Conservation (phyloP, 2,329 filamentous ascomycete species). For the Lecanicillium sp. region DNA sequence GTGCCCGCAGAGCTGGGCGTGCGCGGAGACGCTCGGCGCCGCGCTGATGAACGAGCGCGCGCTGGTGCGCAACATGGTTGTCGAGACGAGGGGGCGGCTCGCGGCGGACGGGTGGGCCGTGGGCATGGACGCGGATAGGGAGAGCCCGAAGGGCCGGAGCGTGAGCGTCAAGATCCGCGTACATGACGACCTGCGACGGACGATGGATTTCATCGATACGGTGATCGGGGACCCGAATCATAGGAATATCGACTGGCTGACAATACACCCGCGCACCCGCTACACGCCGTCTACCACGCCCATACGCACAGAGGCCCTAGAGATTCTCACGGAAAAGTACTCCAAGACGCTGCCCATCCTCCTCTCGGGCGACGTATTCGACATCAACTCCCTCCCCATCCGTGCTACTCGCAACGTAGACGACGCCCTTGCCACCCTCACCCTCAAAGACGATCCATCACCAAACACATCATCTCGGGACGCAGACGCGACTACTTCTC, state of each 20-base stretch:
- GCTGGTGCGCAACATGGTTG: constrained; percentile 60
- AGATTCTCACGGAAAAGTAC: constrained; percentile 46
- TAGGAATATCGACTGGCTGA: constrained; percentile 59
- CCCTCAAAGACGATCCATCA: constrained; percentile 20
- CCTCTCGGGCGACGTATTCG: constrained; percentile 64
- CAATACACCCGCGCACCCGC: constrained; percentile 61
- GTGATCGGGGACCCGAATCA: constrained; percentile 49
- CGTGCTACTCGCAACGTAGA: constrained; percentile 20
- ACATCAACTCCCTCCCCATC: constrained; percentile 45
- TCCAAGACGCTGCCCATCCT: constrained; percentile 54
- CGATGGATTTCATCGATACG: constrained; percentile 56
- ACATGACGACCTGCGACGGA: constrained; percentile 57
- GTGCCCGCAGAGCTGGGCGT: constrained; percentile 68
- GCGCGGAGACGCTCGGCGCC: constrained; percentile 60
- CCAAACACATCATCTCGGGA: constrained; percentile 21
- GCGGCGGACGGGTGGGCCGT: constrained; percentile 48
- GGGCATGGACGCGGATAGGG: constrained; percentile 35
- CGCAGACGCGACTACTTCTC: too few relatives aligned
- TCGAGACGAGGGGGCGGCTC: constrained; percentile 48
- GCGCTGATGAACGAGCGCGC: constrained; percentile 62
- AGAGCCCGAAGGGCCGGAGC: constrained; percentile 43
- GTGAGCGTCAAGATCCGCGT: constrained; percentile 68
- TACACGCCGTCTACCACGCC: constrained; percentile 55
- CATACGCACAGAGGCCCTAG: constrained; percentile 56
- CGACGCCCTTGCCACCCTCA: constrained; percentile 27